Conservation (phyloP, 805 yeast species). For the Torulaspora microellipsoides region DNA sequence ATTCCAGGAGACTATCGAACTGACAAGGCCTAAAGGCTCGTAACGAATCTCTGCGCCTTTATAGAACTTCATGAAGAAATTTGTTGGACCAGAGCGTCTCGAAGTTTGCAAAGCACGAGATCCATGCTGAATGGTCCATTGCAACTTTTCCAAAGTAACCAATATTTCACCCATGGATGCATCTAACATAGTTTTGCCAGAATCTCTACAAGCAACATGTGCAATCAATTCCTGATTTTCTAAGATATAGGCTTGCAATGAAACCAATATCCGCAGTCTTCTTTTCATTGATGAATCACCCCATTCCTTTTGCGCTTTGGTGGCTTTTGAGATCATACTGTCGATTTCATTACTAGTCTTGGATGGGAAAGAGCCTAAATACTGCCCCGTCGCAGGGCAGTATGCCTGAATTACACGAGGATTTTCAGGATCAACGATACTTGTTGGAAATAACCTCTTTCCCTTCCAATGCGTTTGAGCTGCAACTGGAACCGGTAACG, state of each 20-base stretch:
- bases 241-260: slow-evolving; percentile 66
- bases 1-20: slow-evolving; percentile 94
- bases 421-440: slow-evolving; percentile 54
- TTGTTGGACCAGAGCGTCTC: slow-evolving; percentile 81
- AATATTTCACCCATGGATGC: slow-evolving; percentile 95
- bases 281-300: slow-evolving; percentile 49
- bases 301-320: slow-evolving; percentile 35
- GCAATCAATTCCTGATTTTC: slow-evolving; percentile 85
- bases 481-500: slow-evolving; percentile 24
- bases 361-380: slow-evolving; percentile 65
- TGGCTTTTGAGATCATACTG: slow-evolving; percentile 42
- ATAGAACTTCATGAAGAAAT: slow-evolving; percentile 70
- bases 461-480: slow-evolving; percentile 71
- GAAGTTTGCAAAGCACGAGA: slow-evolving; percentile 65
- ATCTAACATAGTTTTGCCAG: slow-evolving; percentile 93
- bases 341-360: slow-evolving; percentile 71
- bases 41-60: slow-evolving; percentile 91
- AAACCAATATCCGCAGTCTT: slow-evolving; percentile 64
- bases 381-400: slow-evolving; percentile 96
- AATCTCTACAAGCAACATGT: slow-evolving; percentile 90
- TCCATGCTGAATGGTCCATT: slow-evolving; percentile 86
- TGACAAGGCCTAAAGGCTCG: slow-evolving; percentile 82
- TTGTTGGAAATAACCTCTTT: slow-evolving; percentile 61
- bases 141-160: slow-evolving; percentile 88
- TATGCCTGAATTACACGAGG: slow-evolving; percentile 71